phyloP scores from a whole-genome alignment of 2,329 filamentous ascomycete species.

The Pseudogymnoascus sp. region DNA sequence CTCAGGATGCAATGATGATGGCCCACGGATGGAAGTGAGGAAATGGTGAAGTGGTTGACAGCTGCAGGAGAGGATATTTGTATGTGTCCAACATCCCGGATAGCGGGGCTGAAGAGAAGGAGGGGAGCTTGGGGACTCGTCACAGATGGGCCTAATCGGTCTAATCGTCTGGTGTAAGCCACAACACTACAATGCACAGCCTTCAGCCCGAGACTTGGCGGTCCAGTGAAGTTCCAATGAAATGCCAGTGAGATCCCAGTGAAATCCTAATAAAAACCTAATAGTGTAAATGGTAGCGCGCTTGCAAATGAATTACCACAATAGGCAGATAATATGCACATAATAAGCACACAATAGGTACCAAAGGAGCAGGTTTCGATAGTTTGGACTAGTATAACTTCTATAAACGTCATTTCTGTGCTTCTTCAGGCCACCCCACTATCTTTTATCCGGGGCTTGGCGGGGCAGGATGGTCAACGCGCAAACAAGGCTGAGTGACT shows the following conservation, averaged over 20 bases:
- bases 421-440: background rate
- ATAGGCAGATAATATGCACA: no score
- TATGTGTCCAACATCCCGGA: background rate
- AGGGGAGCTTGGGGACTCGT: background rate
- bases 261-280: background rate
- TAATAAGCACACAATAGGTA: background rate
- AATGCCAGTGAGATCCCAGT: background rate
- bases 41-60: background rate
- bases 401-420: background rate
- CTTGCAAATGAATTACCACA: background rate
- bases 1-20: background rate
- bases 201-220: background rate
- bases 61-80: background rate
- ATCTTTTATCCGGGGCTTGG: background rate
- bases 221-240: background rate
- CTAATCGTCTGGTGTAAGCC: background rate
- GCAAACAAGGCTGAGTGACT: background rate
- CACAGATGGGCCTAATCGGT: background rate
- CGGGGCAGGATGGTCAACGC: background rate
- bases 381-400: background rate
- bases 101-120: background rate
- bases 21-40: background rate
- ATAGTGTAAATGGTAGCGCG: background rate
- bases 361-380: background rate
- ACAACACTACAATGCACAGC: background rate